phyloP scores from a whole-genome alignment of 1,284 basidiomycete species.

The Clitocybe nebularis region DNA sequence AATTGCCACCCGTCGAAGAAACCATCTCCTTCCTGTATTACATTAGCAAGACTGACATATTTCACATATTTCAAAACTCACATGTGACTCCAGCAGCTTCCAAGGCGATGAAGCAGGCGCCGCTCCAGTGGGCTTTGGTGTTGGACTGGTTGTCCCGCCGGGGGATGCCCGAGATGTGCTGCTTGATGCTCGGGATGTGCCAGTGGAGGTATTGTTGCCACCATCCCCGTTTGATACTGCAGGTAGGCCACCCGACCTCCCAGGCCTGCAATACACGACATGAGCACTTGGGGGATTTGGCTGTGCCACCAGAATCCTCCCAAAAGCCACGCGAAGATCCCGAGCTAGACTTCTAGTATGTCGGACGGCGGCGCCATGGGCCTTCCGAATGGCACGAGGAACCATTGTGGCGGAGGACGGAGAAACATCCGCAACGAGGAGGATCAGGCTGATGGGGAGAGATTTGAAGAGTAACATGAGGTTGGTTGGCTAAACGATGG shows the following conservation, averaged over 20 bases:
- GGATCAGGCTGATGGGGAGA: constrained; percentile 22
- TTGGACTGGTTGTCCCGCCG: constrained; percentile 17
- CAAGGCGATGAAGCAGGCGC: constrained; percentile 29
- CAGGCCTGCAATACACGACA: constrained; percentile 40
- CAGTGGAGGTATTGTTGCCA: constrained; percentile 16
- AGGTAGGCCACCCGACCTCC: constrained; percentile 19
- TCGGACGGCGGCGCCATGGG: constrained; percentile 32
- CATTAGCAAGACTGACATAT: constrained; percentile 6
- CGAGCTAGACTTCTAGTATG: constrained; percentile 57
- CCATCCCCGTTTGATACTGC: constrained; percentile 13
- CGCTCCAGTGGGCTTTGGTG: constrained; percentile 16
- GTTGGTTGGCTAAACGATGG: constrained; percentile 16
- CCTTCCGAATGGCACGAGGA: constrained; percentile 34
- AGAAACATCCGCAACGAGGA: constrained; percentile 32
- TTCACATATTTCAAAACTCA: constrained; percentile 16
- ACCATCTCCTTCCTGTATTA: constrained; percentile 47
- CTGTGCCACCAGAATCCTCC: constrained; percentile 39
- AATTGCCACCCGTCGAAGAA: constrained; percentile 86
- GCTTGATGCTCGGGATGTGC: constrained; percentile 7
- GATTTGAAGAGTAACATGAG: constrained; percentile 15
- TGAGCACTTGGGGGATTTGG: constrained; percentile 18
- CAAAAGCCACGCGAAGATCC: constrained; percentile 64
- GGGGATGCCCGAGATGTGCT: constrained; percentile 16
- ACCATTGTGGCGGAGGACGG: constrained; percentile 35
- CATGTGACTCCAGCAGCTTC: constrained; percentile 34